Conservation (phyloP, 2,329 filamentous ascomycete species). For the Chrysoporthe cubensis region DNA sequence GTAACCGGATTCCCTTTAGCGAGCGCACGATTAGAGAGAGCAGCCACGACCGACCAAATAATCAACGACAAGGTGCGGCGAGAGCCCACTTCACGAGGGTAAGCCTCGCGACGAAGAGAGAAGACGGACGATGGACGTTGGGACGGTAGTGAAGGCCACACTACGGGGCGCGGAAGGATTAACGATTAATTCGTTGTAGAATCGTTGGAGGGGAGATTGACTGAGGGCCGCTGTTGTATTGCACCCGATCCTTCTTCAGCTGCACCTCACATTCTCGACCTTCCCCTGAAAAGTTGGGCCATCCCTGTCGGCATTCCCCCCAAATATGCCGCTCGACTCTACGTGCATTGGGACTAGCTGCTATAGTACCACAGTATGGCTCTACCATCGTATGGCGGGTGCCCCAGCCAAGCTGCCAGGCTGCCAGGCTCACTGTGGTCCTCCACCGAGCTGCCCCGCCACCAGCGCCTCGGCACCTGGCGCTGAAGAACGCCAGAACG, state of each 20-base stretch:
- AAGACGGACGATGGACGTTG: neutral
- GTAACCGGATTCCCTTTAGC: neutral
- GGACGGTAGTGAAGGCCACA: neutral
- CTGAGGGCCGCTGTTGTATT: neutral
- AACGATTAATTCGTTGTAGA: neutral
- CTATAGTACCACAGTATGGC: neutral
- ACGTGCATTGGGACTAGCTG: neutral
- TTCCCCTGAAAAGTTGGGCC: neutral
- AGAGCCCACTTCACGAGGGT: neutral
- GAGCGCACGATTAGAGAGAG: neutral
- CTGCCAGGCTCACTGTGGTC: neutral
- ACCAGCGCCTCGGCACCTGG: neutral
- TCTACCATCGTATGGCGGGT: neutral
- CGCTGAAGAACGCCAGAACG: neutral
- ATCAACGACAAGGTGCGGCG: neutral
- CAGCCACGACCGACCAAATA: slow-evolving; percentile 2
- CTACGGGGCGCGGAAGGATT: neutral
- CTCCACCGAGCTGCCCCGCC: too few relatives aligned
- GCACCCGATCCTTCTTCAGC: slow-evolving; percentile 8
- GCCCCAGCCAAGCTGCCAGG: neutral
- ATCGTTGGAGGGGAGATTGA: slow-evolving; percentile 4
- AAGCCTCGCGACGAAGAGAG: neutral
- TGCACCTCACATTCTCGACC: slow-evolving; percentile 2
- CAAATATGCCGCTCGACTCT: neutral
- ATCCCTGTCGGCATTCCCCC: neutral